These are phyloP conservation scores for Fusarium sambucinum DNA, from an alignment of 2,329 filamentous ascomycete species.

Conservation along the genomic window DNA sequence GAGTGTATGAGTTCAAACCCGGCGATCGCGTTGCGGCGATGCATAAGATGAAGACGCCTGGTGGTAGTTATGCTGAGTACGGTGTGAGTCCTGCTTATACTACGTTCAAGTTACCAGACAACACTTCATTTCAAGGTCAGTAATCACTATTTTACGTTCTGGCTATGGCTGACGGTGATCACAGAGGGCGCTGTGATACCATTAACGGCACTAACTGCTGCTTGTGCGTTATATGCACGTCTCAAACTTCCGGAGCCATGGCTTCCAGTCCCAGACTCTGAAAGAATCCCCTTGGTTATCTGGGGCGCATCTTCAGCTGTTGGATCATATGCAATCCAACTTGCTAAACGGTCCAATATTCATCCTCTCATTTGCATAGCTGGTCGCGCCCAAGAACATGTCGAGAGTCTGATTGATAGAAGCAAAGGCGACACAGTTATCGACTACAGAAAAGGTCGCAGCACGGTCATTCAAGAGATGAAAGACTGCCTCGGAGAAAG, in stretches of 20 bases:
- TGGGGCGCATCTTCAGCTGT: conserved; percentile 37
- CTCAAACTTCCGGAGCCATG: conserved; percentile 15
- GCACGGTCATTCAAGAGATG: background rate
- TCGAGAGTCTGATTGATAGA: conserved; percentile 19
- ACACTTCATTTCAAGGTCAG: conserved; percentile 17
- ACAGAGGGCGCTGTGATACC: conserved; percentile 23
- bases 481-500: background rate
- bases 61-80: conserved; percentile 34
- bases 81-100: conserved; percentile 25
- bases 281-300: conserved; percentile 9
- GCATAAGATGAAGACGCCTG: conserved; percentile 30
- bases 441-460: conserved; percentile 22
- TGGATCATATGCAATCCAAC: conserved; percentile 24
- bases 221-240: conserved; percentile 14
- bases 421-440: conserved; percentile 28
- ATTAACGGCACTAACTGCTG: conserved; percentile 24
- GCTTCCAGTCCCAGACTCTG: background rate
- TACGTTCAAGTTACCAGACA: conserved; percentile 20
- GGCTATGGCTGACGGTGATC: background rate
- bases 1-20: conserved; percentile 23
- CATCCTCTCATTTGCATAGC: conserved; percentile 36
- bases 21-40: conserved; percentile 36
- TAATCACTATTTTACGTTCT: rapidly evolving
- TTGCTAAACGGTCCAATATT: conserved; percentile 25
- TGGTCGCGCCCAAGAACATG: conserved; percentile 24